These are phyloP conservation scores for Ilex aquifolium DNA, from an alignment of 257 asterid species.

Conservation along the genomic window DNA sequence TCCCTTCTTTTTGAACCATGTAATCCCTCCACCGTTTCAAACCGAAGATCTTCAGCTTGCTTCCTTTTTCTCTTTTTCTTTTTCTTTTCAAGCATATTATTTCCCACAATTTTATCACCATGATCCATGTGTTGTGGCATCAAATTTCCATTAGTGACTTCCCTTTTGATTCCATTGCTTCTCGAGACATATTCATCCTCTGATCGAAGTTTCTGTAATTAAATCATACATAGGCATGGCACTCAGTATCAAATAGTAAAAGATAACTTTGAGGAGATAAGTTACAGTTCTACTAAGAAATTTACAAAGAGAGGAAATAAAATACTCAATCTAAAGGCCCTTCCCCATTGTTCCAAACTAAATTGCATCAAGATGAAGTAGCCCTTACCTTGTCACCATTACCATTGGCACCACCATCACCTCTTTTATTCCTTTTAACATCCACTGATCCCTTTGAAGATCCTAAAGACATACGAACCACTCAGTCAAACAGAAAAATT, in stretches of 20 bases:
- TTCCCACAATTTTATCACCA: slow-evolving; percentile 17
- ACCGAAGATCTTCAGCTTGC: slow-evolving; percentile 68
- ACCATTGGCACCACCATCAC: slow-evolving; percentile 18
- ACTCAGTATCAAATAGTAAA: slow-evolving; percentile 3
- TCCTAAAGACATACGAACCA: slow-evolving; percentile 9
- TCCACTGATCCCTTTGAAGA: slow-evolving; percentile 17
- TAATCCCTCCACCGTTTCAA: slow-evolving; percentile 36
- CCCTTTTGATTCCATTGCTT: slow-evolving; percentile 32
- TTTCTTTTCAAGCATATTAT: slow-evolving; percentile 33
- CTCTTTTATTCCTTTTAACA: slow-evolving; percentile 17
- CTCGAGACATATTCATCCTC: slow-evolving; percentile 28
- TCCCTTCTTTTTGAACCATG: slow-evolving; percentile 67
- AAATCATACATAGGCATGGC: slow-evolving; percentile 8
- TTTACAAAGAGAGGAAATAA: no score
- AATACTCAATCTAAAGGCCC: no score
- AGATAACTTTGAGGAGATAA: background rate
- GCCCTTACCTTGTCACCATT: slow-evolving; percentile 33
- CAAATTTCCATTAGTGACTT: slow-evolving; percentile 30
- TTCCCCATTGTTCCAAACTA: no score
- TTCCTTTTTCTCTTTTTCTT: slow-evolving; percentile 58
- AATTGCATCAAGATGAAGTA: background rate
- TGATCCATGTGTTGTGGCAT: slow-evolving; percentile 14
- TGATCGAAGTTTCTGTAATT: slow-evolving; percentile 28
- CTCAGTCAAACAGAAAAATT: no score
- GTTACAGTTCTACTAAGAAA: background rate